A percentile compares a stretch with the other conserved stretches of the same genome.
Conservation (phyloP, 495 filamentous ascomycete genomes). For the Penicillium dipodomyicola region DNA sequence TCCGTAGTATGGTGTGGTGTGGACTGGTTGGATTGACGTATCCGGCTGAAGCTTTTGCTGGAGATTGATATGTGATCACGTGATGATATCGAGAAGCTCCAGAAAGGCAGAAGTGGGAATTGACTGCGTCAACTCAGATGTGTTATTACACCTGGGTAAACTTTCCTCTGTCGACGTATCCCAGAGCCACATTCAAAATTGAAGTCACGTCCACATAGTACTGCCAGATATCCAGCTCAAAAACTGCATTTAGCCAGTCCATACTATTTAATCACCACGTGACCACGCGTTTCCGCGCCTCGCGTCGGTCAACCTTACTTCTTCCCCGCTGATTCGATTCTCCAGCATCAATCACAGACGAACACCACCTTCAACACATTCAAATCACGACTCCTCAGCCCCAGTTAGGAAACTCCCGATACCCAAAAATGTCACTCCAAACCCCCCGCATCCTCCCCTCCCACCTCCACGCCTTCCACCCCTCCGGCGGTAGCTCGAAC, state of each 20-base stretch:
- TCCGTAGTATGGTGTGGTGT: constrained; percentile 35
- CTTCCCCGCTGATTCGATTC: constrained; percentile 1
- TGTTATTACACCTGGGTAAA: background rate
- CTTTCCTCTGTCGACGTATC: background rate
- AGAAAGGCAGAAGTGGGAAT: background rate
- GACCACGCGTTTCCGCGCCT: constrained; percentile 29
- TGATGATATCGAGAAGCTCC: constrained; percentile 8
- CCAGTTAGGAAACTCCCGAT: constrained; percentile 1
- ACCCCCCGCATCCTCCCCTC: constrained; percentile 68
- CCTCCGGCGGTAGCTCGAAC: constrained; percentile 33
- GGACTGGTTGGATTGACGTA: constrained; percentile 22
- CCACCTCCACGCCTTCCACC: constrained; percentile 65
- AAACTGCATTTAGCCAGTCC: background rate
- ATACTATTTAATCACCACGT: constrained; percentile 22
- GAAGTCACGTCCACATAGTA: background rate
- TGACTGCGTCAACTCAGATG: background rate
- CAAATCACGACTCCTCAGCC: background rate
- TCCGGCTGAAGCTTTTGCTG: constrained; percentile 34
- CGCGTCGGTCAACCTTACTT: constrained; percentile 17
- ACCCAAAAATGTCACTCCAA: constrained; percentile 48
- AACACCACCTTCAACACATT: constrained; percentile 1
- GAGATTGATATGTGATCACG: constrained; percentile 24
- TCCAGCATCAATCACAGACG: background rate
- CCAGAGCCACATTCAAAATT: background rate
- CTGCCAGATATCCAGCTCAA: background rate